phyloP scores from a whole-genome alignment of 2,329 filamentous ascomycete genomes.

The Hortaea sp. region DNA sequence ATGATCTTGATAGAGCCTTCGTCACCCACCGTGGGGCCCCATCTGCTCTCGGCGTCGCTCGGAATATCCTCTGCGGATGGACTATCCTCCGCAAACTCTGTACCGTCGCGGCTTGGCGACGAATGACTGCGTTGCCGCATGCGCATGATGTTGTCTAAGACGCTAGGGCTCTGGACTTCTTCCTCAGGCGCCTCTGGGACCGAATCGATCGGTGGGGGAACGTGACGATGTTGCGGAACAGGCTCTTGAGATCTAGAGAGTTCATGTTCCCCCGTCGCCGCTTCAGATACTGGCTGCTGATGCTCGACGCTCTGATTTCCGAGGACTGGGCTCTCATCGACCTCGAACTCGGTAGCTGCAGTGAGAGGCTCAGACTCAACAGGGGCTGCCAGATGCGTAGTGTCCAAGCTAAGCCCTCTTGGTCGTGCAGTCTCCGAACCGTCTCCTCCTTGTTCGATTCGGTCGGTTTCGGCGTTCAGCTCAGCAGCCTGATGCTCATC shows the following conservation, averaged over 20 bases:
- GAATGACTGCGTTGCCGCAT: constrained; percentile 23
- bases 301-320: constrained; percentile 26
- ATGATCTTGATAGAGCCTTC: constrained; percentile 27
- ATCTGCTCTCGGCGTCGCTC: constrained; percentile 16
- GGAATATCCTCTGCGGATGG: constrained; percentile 15
- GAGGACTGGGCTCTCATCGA: constrained; percentile 54
- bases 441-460: constrained; percentile 1
- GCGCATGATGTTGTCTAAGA: constrained; percentile 23
- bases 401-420: constrained; percentile 19
- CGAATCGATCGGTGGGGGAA: constrained; percentile 7
- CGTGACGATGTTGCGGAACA: constrained; percentile 2
- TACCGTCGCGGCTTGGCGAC: constrained; percentile 17
- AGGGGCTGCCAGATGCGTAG: constrained; percentile 9
- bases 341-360: constrained; percentile 33
- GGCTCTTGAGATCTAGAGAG: constrained; percentile 3
- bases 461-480: constrained; percentile 6
- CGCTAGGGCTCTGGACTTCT: constrained; percentile 15
- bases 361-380: constrained; percentile 21
- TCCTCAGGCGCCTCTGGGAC: constrained; percentile 6
- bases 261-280: constrained; percentile 39
- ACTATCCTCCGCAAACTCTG: constrained; percentile 24
- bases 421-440: constrained; percentile 2
- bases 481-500: constrained; percentile 7
- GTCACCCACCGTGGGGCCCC: constrained; percentile 17
- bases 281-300: neutral